Evolutionary conservation across 2,329 filamentous ascomycete genomes (phyloP).

Genomic region (Aureobasidium lini): DNA sequence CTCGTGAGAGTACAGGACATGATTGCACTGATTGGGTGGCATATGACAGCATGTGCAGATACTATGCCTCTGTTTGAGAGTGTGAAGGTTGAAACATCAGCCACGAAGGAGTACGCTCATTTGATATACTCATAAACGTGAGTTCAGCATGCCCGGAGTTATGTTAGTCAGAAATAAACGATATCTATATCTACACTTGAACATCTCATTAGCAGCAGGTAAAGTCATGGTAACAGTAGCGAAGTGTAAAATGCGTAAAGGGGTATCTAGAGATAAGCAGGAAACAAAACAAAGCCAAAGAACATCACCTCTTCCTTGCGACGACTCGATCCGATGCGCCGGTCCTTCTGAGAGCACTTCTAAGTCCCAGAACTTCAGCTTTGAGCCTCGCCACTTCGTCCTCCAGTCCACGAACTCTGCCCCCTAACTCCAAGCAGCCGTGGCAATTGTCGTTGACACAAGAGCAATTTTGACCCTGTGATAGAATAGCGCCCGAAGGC

Average conservation of each 20-base stretch:
- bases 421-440: not conserved
- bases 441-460: not conserved
- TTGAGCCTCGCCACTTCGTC: slow-evolving; percentile 14
- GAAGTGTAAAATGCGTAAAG: not conserved
- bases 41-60: too few relatives aligned
- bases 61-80: too few relatives aligned
- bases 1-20: too few relatives aligned
- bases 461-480: not conserved
- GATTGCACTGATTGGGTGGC: too few relatives aligned
- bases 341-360: slow-evolving; percentile 11
- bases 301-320: not conserved
- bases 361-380: slow-evolving; percentile 16
- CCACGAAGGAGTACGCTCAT: too few relatives aligned
- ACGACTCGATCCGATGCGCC: not conserved
- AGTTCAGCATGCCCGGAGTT: too few relatives aligned
- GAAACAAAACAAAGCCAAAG: not conserved
- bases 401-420: slow-evolving; percentile 5
- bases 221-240: not conserved
- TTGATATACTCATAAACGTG: too few relatives aligned
- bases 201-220: too few relatives aligned
- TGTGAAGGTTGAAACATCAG: too few relatives aligned
- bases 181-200: too few relatives aligned
- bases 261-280: slow-evolving; percentile 5
- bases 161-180: too few relatives aligned
- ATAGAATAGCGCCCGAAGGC: not conserved